Percentiles rank a stretch among this genome's conserved stretches.
Evolutionary conservation across 345 rosid genomes (phyloP).

Genomic region (Garcia nutans): DNA sequence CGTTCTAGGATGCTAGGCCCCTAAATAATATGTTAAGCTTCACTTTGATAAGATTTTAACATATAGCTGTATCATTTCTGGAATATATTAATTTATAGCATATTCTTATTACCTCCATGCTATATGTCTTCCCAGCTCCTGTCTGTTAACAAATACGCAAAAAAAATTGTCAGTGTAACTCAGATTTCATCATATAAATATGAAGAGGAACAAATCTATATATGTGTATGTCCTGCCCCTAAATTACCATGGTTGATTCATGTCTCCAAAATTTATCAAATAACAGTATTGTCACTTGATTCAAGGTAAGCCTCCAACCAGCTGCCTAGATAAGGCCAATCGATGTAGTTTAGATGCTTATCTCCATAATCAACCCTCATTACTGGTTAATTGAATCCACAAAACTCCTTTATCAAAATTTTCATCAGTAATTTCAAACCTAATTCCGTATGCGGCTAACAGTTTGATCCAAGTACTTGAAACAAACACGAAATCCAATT

Average conservation of each 20-base stretch:
- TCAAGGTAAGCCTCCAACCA: no score
- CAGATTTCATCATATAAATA: background rate
- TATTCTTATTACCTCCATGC: constrained; percentile 65
- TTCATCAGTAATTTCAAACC: no score
- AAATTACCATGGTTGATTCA: background rate
- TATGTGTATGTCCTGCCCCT: background rate
- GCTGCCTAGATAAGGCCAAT: no score
- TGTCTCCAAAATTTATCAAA: background rate
- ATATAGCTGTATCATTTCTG: background rate
- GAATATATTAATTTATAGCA: background rate
- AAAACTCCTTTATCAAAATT: no score
- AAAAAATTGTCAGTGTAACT: background rate
- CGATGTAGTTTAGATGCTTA: no score
- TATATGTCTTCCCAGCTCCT: constrained; percentile 89
- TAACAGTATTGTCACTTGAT: background rate
- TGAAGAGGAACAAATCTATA: background rate
- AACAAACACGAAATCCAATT: background rate
- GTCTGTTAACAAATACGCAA: constrained; percentile 51
- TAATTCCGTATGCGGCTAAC: background rate
- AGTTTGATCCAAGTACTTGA: background rate
- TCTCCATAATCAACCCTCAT: no score
- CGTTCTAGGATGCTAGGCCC: constrained; percentile 56
- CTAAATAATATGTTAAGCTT: constrained; percentile 37
- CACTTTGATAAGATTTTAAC: constrained; percentile 4
- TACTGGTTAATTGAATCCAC: no score